Base-by-base conservation (phyloP, 805 yeast genomes). In the Pichia pseudocactophila region DNA sequence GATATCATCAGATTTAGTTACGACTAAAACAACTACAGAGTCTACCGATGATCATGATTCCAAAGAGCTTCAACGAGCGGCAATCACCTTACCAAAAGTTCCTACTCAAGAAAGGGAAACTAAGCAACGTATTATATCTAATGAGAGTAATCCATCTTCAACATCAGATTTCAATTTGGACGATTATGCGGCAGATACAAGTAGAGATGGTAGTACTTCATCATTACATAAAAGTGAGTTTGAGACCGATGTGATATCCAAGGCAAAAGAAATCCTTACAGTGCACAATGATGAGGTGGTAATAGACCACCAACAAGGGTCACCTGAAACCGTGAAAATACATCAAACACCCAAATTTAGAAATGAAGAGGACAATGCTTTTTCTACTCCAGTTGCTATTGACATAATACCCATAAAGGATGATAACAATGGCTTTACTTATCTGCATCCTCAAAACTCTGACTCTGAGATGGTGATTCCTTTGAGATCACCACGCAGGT, bases 401-500 rank as follows among this genome's bases (percentile, higher is more conserved):
- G 31, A 28, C 5, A n/a, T 22, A 22, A 22, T 22, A 22, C 25
- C 25, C 25, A 22, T 22, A 5, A 22, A 22, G 8, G 25, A 28
- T 10, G 31, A 28, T 12, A n/a, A 12, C 13, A 28, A n/a, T n/a
- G 31, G 15, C n/a, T 32, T 43, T 5, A 12, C 34, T 9, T 34
- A 30, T n/a, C 10, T 30, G 12, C 33, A 34, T 25, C 28, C 31
- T 7, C 41, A 34, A 8, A 26, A 37, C 10, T 28, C 34, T 18
- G 48, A 43, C n/a, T 49, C 54, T 12, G 52, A 47, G 17, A 55
- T 50, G 15, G 53, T 52, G 4, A 58, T 58, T 27, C 64, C 65
- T 12, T 34, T 57, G 15, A 50, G 64, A 40, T 61, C 65, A 13
- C 65, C 65, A 2, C 52, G 49, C 34, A 49, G 63, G 39, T 22